Percentiles rank a stretch among this genome's conserved stretches.
Conservation (phyloP, 345 rosid genomes). For the Citrus sinensis region DNA sequence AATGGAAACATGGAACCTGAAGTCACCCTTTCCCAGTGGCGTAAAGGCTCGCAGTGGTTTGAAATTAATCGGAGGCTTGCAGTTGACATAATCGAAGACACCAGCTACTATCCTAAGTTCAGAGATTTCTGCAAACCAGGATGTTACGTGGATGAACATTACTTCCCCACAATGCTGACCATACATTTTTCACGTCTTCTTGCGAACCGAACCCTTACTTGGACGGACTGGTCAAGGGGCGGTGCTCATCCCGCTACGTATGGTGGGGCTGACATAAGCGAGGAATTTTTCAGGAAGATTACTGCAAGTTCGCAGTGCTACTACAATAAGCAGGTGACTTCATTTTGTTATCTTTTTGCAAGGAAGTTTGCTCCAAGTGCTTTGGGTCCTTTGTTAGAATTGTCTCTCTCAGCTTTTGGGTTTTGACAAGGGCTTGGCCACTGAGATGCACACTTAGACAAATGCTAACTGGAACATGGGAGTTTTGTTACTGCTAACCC, state of each 20-base stretch:
- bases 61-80: slow-evolving; percentile 73
- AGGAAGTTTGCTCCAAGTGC: slow-evolving; percentile 82
- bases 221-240: slow-evolving; percentile 91
- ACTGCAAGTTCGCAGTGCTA: slow-evolving; percentile 43
- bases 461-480: background rate
- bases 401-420: slow-evolving; percentile 52
- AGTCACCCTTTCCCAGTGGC: slow-evolving; percentile 73
- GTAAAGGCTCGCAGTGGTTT: slow-evolving; percentile 97
- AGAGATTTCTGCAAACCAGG: slow-evolving; percentile 61
- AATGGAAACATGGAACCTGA: slow-evolving; percentile 55
- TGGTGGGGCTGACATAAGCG: slow-evolving; percentile 53
- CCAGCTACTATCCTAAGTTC: slow-evolving; percentile 71
- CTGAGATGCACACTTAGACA: background rate
- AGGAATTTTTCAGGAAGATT: slow-evolving; percentile 50
- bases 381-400: slow-evolving; percentile 52
- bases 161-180: slow-evolving; percentile 84
- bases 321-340: slow-evolving; percentile 48
- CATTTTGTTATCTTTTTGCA: slow-evolving; percentile 67
- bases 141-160: slow-evolving; percentile 91
- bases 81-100: slow-evolving; percentile 53
- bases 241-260: slow-evolving; percentile 92
- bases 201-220: slow-evolving; percentile 75
- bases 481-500: background rate
- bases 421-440: slow-evolving; percentile 23
- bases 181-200: slow-evolving; percentile 50